Conservation (phyloP, 495 filamentous ascomycete species). For the Endocarpon pusillum region DNA sequence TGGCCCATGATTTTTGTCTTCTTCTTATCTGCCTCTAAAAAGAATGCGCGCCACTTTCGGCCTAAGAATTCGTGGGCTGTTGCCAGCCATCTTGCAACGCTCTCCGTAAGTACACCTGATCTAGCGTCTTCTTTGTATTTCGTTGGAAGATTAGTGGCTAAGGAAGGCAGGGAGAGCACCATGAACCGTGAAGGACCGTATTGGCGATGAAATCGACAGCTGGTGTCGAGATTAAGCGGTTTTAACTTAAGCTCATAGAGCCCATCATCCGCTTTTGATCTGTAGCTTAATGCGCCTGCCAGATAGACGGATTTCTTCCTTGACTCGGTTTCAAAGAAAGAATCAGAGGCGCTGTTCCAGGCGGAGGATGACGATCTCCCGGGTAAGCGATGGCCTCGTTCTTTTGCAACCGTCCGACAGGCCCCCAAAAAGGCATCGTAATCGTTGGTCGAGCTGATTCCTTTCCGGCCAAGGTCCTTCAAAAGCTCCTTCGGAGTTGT, state of each 20-base stretch:
- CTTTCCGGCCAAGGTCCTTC: constrained; percentile 6
- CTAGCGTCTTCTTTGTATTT: constrained; percentile 13
- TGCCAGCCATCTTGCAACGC: constrained; percentile 26
- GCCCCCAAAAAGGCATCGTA: constrained; percentile 23
- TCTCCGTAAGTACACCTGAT: constrained; percentile 17
- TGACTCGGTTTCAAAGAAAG: constrained; percentile 18
- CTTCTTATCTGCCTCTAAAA: constrained; percentile 22
- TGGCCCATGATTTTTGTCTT: constrained; percentile 17
- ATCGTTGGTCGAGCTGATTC: constrained; percentile 12
- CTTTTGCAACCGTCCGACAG: constrained; percentile 17
- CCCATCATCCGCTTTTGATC: constrained; percentile 16
- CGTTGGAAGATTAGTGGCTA: constrained; percentile 19
- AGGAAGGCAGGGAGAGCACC: constrained; percentile 22
- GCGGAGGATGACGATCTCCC: constrained; percentile 21
- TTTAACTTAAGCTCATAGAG: constrained; percentile 26
- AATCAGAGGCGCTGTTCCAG: constrained; percentile 23
- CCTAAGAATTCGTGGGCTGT: constrained; percentile 25
- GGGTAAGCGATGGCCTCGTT: constrained; percentile 17
- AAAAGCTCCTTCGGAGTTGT: constrained; percentile 20
- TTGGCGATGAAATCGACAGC: constrained; percentile 30
- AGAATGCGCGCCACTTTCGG: constrained; percentile 31
- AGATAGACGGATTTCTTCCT: constrained; percentile 26
- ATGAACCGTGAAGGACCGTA: constrained; percentile 33
- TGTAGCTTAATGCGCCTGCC: constrained; percentile 26
- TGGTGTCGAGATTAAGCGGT: constrained; percentile 25